These are phyloP conservation scores for Linderniella brevidens DNA, from an alignment of 257 asterid species.

Conservation along the genomic window DNA sequence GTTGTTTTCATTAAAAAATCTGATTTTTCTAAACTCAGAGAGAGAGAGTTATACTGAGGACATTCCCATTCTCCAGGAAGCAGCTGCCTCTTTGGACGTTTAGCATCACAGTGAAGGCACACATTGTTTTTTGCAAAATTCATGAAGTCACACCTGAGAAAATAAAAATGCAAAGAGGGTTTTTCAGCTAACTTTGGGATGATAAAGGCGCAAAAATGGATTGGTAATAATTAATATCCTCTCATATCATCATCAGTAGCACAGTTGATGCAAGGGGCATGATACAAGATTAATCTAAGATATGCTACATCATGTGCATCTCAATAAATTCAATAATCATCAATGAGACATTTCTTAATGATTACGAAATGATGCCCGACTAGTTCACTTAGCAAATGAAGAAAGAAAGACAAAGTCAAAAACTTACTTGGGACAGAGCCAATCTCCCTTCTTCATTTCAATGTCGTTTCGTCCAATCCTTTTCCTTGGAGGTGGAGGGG, in stretches of 20 bases:
- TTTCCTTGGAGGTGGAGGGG: slow-evolving; percentile 83
- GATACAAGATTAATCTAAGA: no score
- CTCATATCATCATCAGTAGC: no score
- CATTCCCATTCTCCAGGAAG: slow-evolving; percentile 99
- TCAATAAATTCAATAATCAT: no score
- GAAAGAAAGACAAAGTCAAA: slow-evolving; percentile 9
- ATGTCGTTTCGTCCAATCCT: slow-evolving; percentile 75
- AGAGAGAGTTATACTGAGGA: slow-evolving; percentile 50
- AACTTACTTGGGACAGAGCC: slow-evolving; percentile 90
- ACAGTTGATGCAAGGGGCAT: no score
- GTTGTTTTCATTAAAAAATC: not conserved
- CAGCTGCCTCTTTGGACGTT: slow-evolving; percentile 91
- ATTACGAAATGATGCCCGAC: no score
- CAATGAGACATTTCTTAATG: no score
- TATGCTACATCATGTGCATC: no score
- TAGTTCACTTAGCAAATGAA: no score
- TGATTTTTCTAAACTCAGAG: not conserved
- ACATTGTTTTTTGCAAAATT: slow-evolving; percentile 86
- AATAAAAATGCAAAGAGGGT: slow-evolving; percentile 9
- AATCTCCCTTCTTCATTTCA: slow-evolving; percentile 97
- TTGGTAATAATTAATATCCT: slow-evolving; percentile 1
- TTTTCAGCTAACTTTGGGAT: not conserved
- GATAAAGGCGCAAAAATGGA: not conserved
- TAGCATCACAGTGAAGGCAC: slow-evolving; percentile 91
- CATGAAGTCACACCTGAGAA: slow-evolving; percentile 86